Conservation (phyloP, 495 filamentous ascomycete species). For the Amphirosellinia nigrospora region DNA sequence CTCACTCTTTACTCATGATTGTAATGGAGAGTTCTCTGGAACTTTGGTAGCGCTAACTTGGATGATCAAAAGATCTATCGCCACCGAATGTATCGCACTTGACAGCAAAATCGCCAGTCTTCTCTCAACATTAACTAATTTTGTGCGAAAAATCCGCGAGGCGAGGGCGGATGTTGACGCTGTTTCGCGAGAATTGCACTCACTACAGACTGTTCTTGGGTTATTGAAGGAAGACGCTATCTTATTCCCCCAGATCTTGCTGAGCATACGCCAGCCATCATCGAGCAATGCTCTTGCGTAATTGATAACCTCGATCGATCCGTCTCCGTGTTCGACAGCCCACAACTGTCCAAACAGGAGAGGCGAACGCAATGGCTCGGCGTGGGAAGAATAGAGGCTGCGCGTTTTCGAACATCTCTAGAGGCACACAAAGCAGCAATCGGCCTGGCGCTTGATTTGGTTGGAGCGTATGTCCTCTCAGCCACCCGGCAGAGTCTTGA, state of each 20-base stretch:
- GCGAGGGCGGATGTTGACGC: conserved; percentile 52
- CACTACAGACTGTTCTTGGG: conserved; percentile 51
- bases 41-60: conserved; percentile 36
- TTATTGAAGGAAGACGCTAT: conserved; percentile 53
- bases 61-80: conserved; percentile 47
- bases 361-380: conserved; percentile 50
- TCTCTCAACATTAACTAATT: conserved; percentile 36
- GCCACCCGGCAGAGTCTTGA: conserved; percentile 1
- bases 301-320: conserved; percentile 44
- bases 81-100: conserved; percentile 48
- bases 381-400: conserved; percentile 43
- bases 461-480: conserved; percentile 42
- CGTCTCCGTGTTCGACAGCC: conserved; percentile 38
- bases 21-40: conserved; percentile 18
- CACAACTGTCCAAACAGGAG: conserved; percentile 42
- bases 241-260: conserved; percentile 43
- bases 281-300: conserved; percentile 43
- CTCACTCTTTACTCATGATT: neutral
- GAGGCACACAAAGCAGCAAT: conserved; percentile 47
- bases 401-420: conserved; percentile 42
- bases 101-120: conserved; percentile 44
- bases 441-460: conserved; percentile 50
- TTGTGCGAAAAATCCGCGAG: conserved; percentile 52
- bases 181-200: conserved; percentile 56
- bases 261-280: conserved; percentile 44